Evolutionary conservation across 148 eudicot genomes (phyloP).

Genomic region (Rhododendron griersonianum): DNA sequence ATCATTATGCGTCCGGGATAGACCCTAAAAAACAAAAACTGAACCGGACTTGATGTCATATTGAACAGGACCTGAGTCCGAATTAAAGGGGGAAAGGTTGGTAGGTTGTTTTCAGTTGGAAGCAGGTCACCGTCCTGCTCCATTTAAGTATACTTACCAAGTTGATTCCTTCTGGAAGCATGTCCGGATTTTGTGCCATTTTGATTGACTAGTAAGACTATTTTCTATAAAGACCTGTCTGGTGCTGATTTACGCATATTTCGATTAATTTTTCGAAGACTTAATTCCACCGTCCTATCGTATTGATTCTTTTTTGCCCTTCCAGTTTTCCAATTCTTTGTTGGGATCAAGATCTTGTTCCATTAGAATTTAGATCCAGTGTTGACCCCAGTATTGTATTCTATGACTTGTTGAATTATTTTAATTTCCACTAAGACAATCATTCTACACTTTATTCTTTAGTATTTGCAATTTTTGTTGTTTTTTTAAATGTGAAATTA

Average conservation of each 20-base stretch:
- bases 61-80: background rate
- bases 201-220: background rate
- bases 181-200: background rate
- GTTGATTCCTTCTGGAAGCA: background rate
- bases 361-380: too few relatives aligned
- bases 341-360: too few relatives aligned
- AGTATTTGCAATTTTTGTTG: background rate
- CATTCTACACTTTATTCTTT: too few relatives aligned
- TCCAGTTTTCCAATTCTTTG: background rate
- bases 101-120: conserved; percentile 62
- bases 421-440: too few relatives aligned
- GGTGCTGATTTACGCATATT: too few relatives aligned
- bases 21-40: background rate
- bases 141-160: background rate
- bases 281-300: too few relatives aligned
- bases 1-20: too few relatives aligned
- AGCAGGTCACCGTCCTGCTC: conserved; percentile 26
- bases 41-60: background rate
- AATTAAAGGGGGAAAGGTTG: conserved; percentile 25
- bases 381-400: background rate
- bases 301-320: too few relatives aligned
- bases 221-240: too few relatives aligned
- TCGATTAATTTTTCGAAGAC: too few relatives aligned
- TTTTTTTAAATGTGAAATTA: background rate
- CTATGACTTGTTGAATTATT: background rate